Base-by-base conservation (phyloP, 75 land plant species). In the Cryptomeria japonica region DNA sequence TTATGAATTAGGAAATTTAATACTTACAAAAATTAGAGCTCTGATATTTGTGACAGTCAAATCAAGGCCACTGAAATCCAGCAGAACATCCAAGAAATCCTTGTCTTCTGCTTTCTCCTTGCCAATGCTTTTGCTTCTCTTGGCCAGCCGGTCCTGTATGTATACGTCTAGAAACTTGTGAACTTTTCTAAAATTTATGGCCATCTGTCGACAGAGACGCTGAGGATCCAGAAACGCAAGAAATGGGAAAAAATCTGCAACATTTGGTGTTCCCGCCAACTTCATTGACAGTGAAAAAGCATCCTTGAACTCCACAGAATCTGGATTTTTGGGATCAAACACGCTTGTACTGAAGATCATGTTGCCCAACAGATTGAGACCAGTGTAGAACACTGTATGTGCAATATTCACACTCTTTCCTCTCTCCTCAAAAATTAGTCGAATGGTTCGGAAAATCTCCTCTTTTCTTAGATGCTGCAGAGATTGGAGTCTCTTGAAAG, bases 371-470 rank as follows among this genome's bases (percentile, higher is more conserved):
- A 79, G 82, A 79, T 79, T 79, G 8, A 79, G 42, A 18, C 42
- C 38, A 0, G 42, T 38, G 82, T 79, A 22, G 82, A 79, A 79
- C 9, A 41, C 82, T 38, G 8, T 39, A 22, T 79, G 82, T 13
- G 42, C 4, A 2, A 79, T 79, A 79, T 79, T 79, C 19, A 79
- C 82, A 79, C 10, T 38, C 42, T 36, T 22, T 79, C 44, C 82
- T 19, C 5, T 39, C 82, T 38, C 89, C 15, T 84, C 86, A 89
- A 44, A 89, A 19, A 93, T 83, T 1, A 61, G 14, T 25, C 68
- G 89, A 32, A 88, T 37, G 14, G 89, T 80, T 5, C 70, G 70
- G 11, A 25, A 51, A 80, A 88, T 86, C 84, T 89, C 93, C 2
- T 89, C 90, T 22, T 51, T 38, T 13, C 93, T 88, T 0, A 64